phyloP scores from a whole-genome alignment of 352 stramenopile species.

The Pythium guiyangense region DNA sequence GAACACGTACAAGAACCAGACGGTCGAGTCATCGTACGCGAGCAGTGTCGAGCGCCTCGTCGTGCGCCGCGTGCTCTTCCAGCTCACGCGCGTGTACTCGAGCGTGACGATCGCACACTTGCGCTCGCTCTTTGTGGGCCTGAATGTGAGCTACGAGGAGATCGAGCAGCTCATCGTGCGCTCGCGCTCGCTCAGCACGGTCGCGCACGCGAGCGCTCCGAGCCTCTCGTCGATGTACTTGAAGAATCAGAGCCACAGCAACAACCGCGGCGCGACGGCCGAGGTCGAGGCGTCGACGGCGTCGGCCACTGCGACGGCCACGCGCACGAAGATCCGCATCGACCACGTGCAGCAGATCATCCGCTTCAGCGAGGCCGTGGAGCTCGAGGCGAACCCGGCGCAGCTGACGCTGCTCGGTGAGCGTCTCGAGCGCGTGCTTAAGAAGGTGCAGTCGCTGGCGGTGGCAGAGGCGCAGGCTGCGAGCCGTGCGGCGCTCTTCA shows the following conservation, averaged over 20 bases:
- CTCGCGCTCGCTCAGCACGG: constrained; percentile 61
- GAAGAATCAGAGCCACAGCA: constrained; percentile 39
- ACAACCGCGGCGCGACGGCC: constrained; percentile 6
- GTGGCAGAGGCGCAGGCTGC: constrained; percentile 14
- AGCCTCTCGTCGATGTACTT: constrained; percentile 66
- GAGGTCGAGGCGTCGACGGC: constrained; percentile 51
- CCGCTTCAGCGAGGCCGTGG: constrained; percentile 76
- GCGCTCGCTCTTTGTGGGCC: constrained; percentile 81
- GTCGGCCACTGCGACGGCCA: constrained; percentile 32
- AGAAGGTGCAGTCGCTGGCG: constrained; percentile 32
- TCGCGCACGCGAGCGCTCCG: constrained; percentile 51
- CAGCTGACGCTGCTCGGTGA: constrained; percentile 73
- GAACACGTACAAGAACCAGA: constrained; percentile 18
- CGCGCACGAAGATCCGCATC: constrained; percentile 77
- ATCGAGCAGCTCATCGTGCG: constrained; percentile 88
- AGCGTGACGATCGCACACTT: constrained; percentile 83
- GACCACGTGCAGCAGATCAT: constrained; percentile 84
- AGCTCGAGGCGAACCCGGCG: constrained; percentile 71
- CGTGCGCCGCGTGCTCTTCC: constrained; percentile 76
- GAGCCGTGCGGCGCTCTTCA: constrained; percentile 63
- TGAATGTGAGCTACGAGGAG: constrained; percentile 67
- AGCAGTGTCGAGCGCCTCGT: constrained; percentile 61
- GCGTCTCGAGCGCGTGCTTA: constrained; percentile 53
- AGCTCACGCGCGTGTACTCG: constrained; percentile 85
- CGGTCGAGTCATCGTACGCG: constrained; percentile 47